Base-by-base conservation (phyloP, 108 stramenopile species). In the Fragilaria radians region DNA sequence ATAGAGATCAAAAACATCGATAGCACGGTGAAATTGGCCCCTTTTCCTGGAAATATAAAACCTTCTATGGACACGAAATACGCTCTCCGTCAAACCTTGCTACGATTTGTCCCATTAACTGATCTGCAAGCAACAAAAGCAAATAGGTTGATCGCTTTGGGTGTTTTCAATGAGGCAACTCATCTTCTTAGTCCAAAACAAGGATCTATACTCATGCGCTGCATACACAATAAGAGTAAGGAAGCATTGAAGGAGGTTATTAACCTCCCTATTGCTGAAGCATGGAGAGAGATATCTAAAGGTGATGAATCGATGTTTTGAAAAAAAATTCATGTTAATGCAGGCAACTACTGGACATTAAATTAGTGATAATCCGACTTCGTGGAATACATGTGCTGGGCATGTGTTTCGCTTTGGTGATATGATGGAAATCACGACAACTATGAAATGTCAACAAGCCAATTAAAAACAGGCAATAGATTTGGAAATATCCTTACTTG, bases 71-170 rank as follows among this genome's bases (percentile, higher is more conserved):
- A 64, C 19, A 25, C 63, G 25, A 64, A 64, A 50, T 32, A 7
- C 19, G 54, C 54, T 7, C 63, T 70, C 22, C 69, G 69, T 9
- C 27, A 46, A 21, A 64, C 69, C 14, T 5, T 30, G 23, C 49
- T 70, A 18, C 55, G 63, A n/a, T 70, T 29, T 59, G 69, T 70
- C 17, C 69, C 69, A 36, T n/a, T 70, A n/a, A 63, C 62, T 0
- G 50, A 59, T 28, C 55, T 64, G 19, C 69, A 70, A 64, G 54
- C 53, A 1, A 49, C 54, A 4, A 46, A 21, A 11, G 69, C 69
- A 1, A 70, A 70, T 47, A 33, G 53, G 36, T 36, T 70, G 14
- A 48, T 63, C 19, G 27, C 46, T 33, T 11, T 56, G 28, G 63
- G 63, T 3, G 18, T n/a, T 17, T 63, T 70, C 46, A 14, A 70